Percentiles rank a stretch among this genome's conserved stretches.
phyloP scores from a whole-genome alignment of 148 eudicot species.

The Vaccinium vitisidaea region DNA sequence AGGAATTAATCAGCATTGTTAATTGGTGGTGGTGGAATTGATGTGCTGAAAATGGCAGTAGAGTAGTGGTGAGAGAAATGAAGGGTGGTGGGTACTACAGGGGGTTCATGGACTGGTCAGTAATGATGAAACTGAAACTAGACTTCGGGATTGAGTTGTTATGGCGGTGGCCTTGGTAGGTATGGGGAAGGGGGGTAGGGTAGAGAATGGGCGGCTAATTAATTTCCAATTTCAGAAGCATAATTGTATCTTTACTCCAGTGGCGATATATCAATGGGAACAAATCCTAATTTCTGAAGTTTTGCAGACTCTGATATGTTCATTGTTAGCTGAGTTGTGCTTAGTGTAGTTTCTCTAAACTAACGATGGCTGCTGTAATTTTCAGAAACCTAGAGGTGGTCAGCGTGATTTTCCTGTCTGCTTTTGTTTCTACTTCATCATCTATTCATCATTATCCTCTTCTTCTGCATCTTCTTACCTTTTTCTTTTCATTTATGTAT shows the following conservation, averaged over 20 bases:
- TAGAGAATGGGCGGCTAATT: neutral
- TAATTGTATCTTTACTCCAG: neutral
- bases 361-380: neutral
- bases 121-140: neutral
- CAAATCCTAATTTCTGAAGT: neutral
- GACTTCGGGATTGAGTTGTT: neutral
- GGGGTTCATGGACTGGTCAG: neutral
- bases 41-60: neutral
- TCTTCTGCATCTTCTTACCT: neutral
- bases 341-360: neutral
- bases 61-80: neutral
- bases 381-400: neutral
- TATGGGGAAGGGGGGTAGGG: neutral
- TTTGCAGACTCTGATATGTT: neutral
- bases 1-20: neutral
- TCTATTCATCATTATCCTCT: neutral
- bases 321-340: neutral
- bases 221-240: neutral
- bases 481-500: slow-evolving; percentile 4
- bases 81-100: neutral
- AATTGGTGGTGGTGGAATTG: neutral
- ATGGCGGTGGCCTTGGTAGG: neutral
- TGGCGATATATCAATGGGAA: neutral
- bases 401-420: neutral
- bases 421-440: neutral